Conservation (phyloP, 1,139 yeast species). For the Debaryomyces subglobosus region DNA sequence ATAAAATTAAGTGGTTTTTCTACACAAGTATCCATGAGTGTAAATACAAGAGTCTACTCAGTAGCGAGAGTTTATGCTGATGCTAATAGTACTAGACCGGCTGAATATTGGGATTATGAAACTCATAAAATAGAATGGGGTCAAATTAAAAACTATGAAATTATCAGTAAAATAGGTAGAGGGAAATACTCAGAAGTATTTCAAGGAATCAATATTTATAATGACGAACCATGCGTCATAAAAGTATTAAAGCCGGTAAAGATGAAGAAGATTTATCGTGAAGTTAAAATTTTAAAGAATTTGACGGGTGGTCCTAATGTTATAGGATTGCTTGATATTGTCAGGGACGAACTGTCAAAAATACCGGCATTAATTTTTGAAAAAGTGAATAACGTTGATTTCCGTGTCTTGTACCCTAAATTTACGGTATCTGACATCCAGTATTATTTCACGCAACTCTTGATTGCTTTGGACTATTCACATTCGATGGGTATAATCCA, state of each 20-base stretch:
- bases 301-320: constrained; percentile 77
- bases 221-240: constrained; percentile 61
- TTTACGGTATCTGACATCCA: constrained; percentile 66
- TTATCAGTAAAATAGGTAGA: constrained; percentile 88
- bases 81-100: constrained; percentile 76
- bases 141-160: constrained; percentile 78
- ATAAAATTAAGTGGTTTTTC: not conserved
- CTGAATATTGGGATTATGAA: constrained; percentile 94
- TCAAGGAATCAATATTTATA: constrained; percentile 57
- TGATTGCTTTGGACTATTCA: constrained; percentile 72
- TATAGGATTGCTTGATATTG: constrained; percentile 69
- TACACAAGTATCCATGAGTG: constrained; percentile 25
- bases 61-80: constrained; percentile 89
- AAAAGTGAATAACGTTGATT: constrained; percentile 70
- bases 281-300: constrained; percentile 74
- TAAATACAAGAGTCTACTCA: constrained; percentile 51
- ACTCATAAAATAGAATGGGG: constrained; percentile 74
- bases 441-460: constrained; percentile 68
- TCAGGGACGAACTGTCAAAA: constrained; percentile 71
- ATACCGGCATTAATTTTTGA: constrained; percentile 79
- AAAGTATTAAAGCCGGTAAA: constrained; percentile 81
- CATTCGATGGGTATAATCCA: constrained; percentile 87
- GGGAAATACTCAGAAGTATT: constrained; percentile 98
- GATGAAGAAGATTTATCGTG: constrained; percentile 76
- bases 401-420: constrained; percentile 69